Evolutionary conservation across 2,329 filamentous ascomycete species (phyloP), one percentile per base, ranked within the genome.

Genomic region (Dothideomycetidae sp.): DNA sequence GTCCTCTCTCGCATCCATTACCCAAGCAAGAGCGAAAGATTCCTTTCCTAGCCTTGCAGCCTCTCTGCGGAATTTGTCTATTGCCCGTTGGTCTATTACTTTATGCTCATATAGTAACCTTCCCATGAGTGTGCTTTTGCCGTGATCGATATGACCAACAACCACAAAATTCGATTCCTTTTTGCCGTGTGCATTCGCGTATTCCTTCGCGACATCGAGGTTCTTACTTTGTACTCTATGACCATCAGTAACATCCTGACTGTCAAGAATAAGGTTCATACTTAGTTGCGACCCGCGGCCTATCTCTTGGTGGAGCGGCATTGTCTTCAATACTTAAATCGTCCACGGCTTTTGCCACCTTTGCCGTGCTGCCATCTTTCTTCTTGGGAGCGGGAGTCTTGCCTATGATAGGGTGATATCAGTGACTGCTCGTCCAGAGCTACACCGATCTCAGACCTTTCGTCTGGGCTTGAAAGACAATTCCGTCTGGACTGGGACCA

Each of bases 81-180:
- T 70, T 0, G 86, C 88, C 42, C 86, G 70, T 53, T 93, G 75
- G 47, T 93, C 82, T 5, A 98, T 76, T 16, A 86, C 81, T 42
- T 86, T 81, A 29, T 93, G 70, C 49, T 98, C 90, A 29, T 88
- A 76, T 4, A 98, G 64, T 17, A 98, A 60, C n/a, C 90, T 76
- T 1, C 88, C 90, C 88, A 98, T 96, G 26, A 98, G 69, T 4
- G 90, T 98, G 55, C 85, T 94, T 60, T 98, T 98, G 36, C 90
- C 90, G 36, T 92, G 88, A 57, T 98, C 90, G 39, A 98, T 90
- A 55, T 98, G 90, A 10, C 90, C 85, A 84, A 54, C 39, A 3
- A 44, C 46, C 40, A 54, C 45, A 51, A 51, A 53, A 15, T 42
- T 46, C 13, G 43, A 79, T 37, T 75, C 78, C 48, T 78, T 81